A percentile compares a stretch with the other conserved stretches of the same genome.
phyloP scores from a whole-genome alignment of 2,329 filamentous ascomycete genomes.

The Venturia carpophila region DNA sequence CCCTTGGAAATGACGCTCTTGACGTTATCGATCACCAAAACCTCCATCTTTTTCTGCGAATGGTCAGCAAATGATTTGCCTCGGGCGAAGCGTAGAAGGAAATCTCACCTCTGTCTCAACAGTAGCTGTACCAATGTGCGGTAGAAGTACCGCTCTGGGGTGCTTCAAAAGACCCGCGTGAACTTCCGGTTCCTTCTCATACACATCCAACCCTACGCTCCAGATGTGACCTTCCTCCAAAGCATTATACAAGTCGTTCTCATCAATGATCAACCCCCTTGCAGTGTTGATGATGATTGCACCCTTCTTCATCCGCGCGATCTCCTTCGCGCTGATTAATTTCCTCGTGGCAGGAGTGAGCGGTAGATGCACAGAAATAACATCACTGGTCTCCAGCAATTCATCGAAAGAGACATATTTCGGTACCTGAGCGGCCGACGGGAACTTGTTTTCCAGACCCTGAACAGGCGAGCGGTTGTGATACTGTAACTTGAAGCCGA shows the following conservation, averaged over 20 bases:
- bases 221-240: constrained; percentile 48
- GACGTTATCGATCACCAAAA: not conserved
- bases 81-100: constrained; percentile 11
- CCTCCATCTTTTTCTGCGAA: constrained; percentile 13
- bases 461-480: constrained; percentile 44
- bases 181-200: constrained; percentile 49
- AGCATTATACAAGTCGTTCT: constrained; percentile 46
- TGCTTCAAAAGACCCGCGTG: constrained; percentile 44
- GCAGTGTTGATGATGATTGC: constrained; percentile 52
- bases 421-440: constrained; percentile 32
- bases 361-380: constrained; percentile 48
- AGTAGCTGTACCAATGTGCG: constrained; percentile 53
- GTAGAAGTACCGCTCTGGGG: constrained; percentile 47
- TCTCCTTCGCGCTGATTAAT: constrained; percentile 44
- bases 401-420: constrained; percentile 51
- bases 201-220: constrained; percentile 50
- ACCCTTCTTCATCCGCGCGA: constrained; percentile 48
- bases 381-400: constrained; percentile 46
- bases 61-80: not conserved
- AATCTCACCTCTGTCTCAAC: constrained; percentile 48
- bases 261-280: constrained; percentile 49
- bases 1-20: not conserved
- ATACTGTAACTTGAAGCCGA: constrained; percentile 52
- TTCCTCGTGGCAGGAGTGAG: constrained; percentile 45
- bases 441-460: constrained; percentile 27